phyloP scores from a whole-genome alignment of 129 eudicot species.

The Chrysanthemum lavandulifolium region DNA sequence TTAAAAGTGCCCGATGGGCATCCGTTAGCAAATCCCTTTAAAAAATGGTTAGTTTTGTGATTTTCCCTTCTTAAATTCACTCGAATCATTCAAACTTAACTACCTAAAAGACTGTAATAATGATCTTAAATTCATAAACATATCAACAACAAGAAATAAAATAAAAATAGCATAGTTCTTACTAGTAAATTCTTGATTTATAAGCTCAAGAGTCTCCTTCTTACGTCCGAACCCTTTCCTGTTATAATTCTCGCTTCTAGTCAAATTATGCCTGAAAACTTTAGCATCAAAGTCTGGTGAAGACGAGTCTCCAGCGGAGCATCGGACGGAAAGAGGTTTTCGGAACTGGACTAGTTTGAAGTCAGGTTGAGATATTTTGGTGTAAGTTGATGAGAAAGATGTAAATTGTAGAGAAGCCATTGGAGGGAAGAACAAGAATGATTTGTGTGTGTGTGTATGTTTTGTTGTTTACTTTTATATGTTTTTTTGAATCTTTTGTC shows the following conservation, averaged over 20 bases:
- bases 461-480: neutral
- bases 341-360: slow-evolving; percentile 36
- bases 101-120: too few species aligned
- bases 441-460: neutral
- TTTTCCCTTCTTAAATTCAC: too few species aligned
- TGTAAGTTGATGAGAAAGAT: slow-evolving; percentile 32
- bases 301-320: slow-evolving; percentile 47
- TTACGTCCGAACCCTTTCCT: slow-evolving; percentile 91
- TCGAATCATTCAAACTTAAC: too few species aligned
- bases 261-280: slow-evolving; percentile 69
- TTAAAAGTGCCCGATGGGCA: too few species aligned
- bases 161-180: slow-evolving; percentile 6
- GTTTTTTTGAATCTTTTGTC: too few species aligned
- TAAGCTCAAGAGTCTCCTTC: slow-evolving; percentile 66
- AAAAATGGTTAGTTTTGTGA: too few species aligned
- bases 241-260: slow-evolving; percentile 78
- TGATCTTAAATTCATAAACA: too few species aligned
- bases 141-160: too few species aligned
- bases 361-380: slow-evolving; percentile 41
- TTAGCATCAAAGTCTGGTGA: slow-evolving; percentile 63
- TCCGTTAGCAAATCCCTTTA: too few species aligned
- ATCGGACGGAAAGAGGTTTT: slow-evolving; percentile 46
- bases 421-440: neutral
- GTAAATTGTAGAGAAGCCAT: slow-evolving; percentile 58
- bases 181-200: slow-evolving; percentile 74